Base-by-base conservation (phyloP, 306 rosid species). In the Gynostemma pentaphyllum region DNA sequence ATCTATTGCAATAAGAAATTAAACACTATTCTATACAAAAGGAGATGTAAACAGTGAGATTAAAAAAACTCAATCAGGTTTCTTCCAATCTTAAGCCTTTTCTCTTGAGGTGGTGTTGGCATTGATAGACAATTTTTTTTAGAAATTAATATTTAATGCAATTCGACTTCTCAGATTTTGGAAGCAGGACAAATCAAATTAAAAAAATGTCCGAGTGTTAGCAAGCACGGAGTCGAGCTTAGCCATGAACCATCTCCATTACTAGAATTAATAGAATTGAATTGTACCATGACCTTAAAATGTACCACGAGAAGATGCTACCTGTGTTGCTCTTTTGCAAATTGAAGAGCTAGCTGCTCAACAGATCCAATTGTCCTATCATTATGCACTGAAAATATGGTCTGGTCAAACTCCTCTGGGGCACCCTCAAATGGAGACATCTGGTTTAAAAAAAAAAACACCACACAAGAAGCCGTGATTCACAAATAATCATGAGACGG, bases 331-430 rank as follows among this genome's bases (percentile, higher is more conserved):
- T 86, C 99, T 77, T 62, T 79, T 41, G 68, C 79, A 70, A 86
- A 79, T 52, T 82, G 82, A 66, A 82, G 78, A 70, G 88, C 84
- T 61, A 78, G 69, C 71, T 74, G 72, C 76, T 92, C 99, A 62
- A 81, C 75, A 11, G 83, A 77, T 55, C 90, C 94, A 53, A 82
- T 70, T 64, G 74, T 81, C 72, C 85, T 62, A 76, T 75, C 74
- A 24, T 13, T 64, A 57, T 34, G 72, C 30, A 88, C 87, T 7
- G 70, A 63, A 72, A 88, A 92, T 72, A 92, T 81, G 52, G 97
- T 92, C 76, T 86, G 97, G 79, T 92, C 99, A 30, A 92, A 92
- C 76, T 92, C 99, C 81, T 88, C 87, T 4, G 95, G 97, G 63
- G 94, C 95, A 3, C 64, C 99, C 64, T 79, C 95, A 54, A 37